Conservation (phyloP, 106 monocot genomes). For the Ottelia alismoides region DNA sequence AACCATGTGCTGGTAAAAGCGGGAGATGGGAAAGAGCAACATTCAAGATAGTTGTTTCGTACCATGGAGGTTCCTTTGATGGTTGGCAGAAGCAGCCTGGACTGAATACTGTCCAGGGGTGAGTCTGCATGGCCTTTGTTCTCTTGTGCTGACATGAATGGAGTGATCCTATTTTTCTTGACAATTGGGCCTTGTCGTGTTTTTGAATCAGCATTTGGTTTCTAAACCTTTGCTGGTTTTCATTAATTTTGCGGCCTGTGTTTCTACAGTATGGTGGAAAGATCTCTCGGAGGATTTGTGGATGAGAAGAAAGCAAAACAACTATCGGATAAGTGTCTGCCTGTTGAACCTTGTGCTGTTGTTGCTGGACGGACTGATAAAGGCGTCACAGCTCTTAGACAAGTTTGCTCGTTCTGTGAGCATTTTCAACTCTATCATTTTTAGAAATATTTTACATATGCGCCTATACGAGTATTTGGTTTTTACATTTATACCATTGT, state of each 20-base stretch:
- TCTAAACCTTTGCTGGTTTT: too few relatives aligned
- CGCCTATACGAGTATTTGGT: too few relatives aligned
- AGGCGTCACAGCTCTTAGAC: conserved; percentile 90
- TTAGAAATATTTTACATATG: too few relatives aligned
- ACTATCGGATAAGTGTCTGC: conserved; percentile 50
- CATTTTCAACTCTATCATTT: too few relatives aligned
- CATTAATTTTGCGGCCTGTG: not conserved
- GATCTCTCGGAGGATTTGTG: conserved; percentile 74
- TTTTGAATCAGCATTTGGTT: too few relatives aligned
- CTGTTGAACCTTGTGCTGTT: conserved; percentile 62
- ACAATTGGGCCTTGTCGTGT: too few relatives aligned
- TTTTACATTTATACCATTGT: too few relatives aligned
- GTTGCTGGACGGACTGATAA: conserved; percentile 97
- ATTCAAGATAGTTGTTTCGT: conserved; percentile 70
- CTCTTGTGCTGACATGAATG: too few relatives aligned
- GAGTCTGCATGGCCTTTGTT: too few relatives aligned
- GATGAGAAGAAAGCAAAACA: conserved; percentile 71
- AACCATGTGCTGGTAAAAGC: conserved; percentile 19
- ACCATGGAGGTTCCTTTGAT: conserved; percentile 78
- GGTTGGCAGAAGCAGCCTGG: conserved; percentile 98
- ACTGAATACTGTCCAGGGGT: conserved; percentile 92
- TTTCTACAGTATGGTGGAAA: conserved; percentile 52
- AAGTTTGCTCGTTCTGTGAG: conserved; percentile 99
- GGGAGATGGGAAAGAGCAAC: conserved; percentile 73
- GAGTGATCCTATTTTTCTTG: too few relatives aligned